These are phyloP conservation scores for Globisporangium barbulae DNA, from an alignment of 352 stramenopile genomes.

Conservation along the genomic window DNA sequence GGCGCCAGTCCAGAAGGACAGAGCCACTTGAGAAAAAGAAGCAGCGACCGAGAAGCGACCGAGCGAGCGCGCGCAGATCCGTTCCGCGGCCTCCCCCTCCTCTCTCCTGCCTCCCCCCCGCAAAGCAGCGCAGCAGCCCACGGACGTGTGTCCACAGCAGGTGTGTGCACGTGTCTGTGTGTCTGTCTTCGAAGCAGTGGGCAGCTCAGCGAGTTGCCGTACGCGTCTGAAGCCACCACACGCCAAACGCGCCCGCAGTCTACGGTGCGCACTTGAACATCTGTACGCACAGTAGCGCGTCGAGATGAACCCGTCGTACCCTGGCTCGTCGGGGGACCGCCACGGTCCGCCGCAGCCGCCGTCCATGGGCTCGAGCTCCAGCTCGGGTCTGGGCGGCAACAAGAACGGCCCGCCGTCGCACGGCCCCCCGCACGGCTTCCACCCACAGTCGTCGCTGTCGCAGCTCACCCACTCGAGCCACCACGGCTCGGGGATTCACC, in stretches of 20 bases:
- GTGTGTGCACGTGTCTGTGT: background rate
- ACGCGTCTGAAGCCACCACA: background rate
- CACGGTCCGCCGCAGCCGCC: conserved; percentile 40
- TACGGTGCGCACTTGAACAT: background rate
- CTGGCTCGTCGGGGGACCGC: conserved; percentile 60
- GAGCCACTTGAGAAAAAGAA: conserved; percentile 27
- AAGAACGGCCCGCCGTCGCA: conserved; percentile 34
- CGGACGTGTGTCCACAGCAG: background rate
- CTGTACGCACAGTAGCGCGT: background rate
- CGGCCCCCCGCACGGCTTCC: conserved; percentile 46
- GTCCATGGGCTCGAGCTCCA: conserved; percentile 30
- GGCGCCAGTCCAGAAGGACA: background rate
- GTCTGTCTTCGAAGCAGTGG: conserved; percentile 2
- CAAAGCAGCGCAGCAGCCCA: background rate
- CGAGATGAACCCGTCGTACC: conserved; percentile 78
- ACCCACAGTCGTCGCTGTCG: conserved; percentile 60
- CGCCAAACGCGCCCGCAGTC: background rate
- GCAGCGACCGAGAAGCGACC: conserved; percentile 9
- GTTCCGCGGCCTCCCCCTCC: background rate
- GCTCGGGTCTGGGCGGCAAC: conserved; percentile 24
- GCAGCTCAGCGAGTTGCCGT: background rate
- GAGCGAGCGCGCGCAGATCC: conserved; percentile 6
- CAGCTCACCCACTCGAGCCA: conserved; percentile 56
- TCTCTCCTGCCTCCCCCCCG: background rate
- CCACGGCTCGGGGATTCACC: conserved; percentile 42